Evolutionary conservation across 768 basidiomycete species (phyloP), one percentile per base, ranked within the genome.

Genomic region (Ramaria sp.): DNA sequence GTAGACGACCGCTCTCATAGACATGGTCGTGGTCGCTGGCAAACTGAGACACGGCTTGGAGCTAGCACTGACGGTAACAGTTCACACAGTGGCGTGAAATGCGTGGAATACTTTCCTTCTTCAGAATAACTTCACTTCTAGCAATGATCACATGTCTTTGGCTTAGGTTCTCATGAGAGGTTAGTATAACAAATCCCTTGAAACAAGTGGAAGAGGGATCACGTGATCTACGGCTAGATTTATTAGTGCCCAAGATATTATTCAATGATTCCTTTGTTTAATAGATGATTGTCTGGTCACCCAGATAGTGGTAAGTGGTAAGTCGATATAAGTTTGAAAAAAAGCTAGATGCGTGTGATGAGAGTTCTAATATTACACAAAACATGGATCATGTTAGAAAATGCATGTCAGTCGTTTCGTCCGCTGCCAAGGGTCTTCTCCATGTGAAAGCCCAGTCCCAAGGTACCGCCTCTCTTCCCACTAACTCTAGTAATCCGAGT

Each of bases 1-100:
- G 61, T 78, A 78, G 4, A 78, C 77, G n/a, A 78, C 76, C 28
- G 76, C 77, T 56, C 56, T 58, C 58, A 58, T 58, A 52, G 73
- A 73, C 76, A 78, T 76, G 56, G 43, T 57, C 4, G 30, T 24
- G 18, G 27, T 24, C 24, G 16, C 16, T 5, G 6, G 41, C 16
- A 45, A 24, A 24, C 16, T n/a, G n/a, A n/a, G n/a, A n/a, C n/a
- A n/a, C n/a, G n/a, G n/a, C n/a, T n/a, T n/a, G 44, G 18, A 9
- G 16, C 25, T 10, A 47, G 10, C n/a, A 27, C 32, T 34, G 25
- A 45, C 22, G 12, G 16, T 4, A n/a, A n/a, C n/a, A n/a, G n/a
- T n/a, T n/a, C n/a, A n/a, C n/a, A n/a, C n/a, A n/a, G n/a, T n/a
- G n/a, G n/a, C n/a, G n/a, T n/a, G n/a, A 9, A 30, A 27, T 24